These are phyloP conservation scores for Cladosporium sp. DNA, from an alignment of 2,329 filamentous ascomycete genomes.

Conservation along the genomic window DNA sequence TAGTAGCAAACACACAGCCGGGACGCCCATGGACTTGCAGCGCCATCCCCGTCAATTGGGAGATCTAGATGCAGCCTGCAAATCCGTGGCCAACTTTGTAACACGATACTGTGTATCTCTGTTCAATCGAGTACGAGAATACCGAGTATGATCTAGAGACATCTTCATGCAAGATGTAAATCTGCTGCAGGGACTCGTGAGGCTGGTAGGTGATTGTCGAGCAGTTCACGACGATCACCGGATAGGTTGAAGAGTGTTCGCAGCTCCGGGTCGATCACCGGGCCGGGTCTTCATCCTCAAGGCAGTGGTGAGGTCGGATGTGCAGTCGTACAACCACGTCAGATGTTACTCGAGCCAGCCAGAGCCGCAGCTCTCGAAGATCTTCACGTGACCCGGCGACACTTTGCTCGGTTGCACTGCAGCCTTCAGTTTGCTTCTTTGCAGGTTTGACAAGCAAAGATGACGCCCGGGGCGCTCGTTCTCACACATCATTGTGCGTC, in stretches of 20 bases:
- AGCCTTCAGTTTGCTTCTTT: slow-evolving; percentile 16
- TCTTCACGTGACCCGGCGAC: slow-evolving; percentile 3
- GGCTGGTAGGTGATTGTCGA: slow-evolving; percentile 13
- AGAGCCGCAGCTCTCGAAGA: background rate
- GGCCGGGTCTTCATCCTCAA: background rate
- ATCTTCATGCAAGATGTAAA: slow-evolving; percentile 8
- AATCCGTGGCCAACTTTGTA: background rate
- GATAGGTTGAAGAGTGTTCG: slow-evolving; percentile 1
- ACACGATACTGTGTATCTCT: slow-evolving; percentile 4
- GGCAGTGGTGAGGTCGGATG: slow-evolving; percentile 14
- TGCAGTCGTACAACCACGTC: slow-evolving; percentile 18
- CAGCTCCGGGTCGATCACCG: background rate
- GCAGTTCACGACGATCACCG: background rate
- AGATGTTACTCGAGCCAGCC: slow-evolving; percentile 1
- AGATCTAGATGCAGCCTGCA: slow-evolving; percentile 1
- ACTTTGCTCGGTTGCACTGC: slow-evolving; percentile 8
- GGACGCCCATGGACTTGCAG: background rate
- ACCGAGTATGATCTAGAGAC: background rate
- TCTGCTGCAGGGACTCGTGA: slow-evolving; percentile 14
- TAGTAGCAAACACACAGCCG: background rate
- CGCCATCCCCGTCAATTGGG: background rate
- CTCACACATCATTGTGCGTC: slow-evolving; percentile 12
- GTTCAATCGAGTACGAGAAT: background rate
- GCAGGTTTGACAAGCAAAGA: slow-evolving; percentile 16
- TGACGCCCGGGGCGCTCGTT: slow-evolving; percentile 6